Conservation (phyloP, 768 basidiomycete species). For the Termitomyces sp. region DNA sequence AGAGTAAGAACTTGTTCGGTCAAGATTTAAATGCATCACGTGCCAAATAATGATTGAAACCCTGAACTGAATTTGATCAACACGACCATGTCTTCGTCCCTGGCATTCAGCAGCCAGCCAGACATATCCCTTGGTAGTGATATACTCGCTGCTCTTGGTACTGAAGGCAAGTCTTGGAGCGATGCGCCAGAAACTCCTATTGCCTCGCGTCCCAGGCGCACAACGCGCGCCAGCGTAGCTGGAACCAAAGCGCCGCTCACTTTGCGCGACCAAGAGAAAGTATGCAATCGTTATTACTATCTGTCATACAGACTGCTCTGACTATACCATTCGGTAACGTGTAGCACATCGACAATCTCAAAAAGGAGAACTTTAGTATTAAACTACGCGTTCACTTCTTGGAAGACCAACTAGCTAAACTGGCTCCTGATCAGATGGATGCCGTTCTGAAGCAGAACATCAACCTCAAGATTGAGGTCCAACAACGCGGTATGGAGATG, state of each 20-base stretch:
- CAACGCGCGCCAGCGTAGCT: conserved; percentile 27
- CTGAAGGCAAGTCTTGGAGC: conserved; percentile 37
- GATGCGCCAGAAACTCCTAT: conserved; percentile 48
- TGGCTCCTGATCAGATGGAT: conserved; percentile 90
- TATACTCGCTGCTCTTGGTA: conserved; percentile 50
- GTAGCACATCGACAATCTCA: conserved; percentile 91
- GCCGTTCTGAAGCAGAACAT: conserved; percentile 90
- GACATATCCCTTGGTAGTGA: conserved; percentile 55
- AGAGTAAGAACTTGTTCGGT: too few relatives aligned
- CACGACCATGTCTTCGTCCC: conserved; percentile 36
- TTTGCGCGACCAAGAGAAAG: conserved; percentile 95
- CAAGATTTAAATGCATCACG: not conserved
- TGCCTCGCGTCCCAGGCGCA: conserved; percentile 39
- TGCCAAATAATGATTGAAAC: not conserved
- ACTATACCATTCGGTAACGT: not conserved
- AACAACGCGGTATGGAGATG: conserved; percentile 83
- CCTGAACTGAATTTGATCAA: conserved; percentile 5
- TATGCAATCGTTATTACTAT: conserved; percentile 24
- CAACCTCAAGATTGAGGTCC: conserved; percentile 88
- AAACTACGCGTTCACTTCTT: conserved; percentile 95
- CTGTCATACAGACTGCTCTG: not conserved
- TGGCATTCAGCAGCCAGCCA: conserved; percentile 39
- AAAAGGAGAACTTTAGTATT: conserved; percentile 96
- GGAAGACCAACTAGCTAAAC: conserved; percentile 85
- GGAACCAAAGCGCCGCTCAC: conserved; percentile 57